Base-by-base conservation (phyloP, 2,329 filamentous ascomycete species). In the Amesomyces nigricolor region DNA sequence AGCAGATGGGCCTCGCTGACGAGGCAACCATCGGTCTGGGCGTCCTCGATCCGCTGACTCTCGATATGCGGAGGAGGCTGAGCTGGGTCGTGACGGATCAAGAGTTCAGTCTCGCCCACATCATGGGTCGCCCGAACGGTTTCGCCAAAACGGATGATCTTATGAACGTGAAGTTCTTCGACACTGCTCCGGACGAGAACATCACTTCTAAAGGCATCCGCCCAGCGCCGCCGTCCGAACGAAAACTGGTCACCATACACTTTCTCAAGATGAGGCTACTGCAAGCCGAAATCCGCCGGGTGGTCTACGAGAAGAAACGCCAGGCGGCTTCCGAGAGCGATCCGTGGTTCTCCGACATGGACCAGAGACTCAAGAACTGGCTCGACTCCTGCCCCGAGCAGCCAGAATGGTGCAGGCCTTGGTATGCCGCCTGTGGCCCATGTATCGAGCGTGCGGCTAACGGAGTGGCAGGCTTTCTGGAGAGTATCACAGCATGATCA, bases 251-350 rank as follows among this genome's bases (percentile, higher is more conserved):
- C 26, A 86, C 90, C 2, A 91, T 96, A 58, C 92, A 99, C 68
- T 94, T 95, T 65, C 91, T 91, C 75, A 92, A 89, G 67, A 95
- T 96, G 89, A 81, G 90, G 53, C 72, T 95, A 56, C 75, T 91
- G 11, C 91, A 96, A 68, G 83, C 91, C 13, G 92, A 97, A 70
- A 94, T 96, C 43, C 81, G 91, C 55, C 82, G 91, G 56, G 86
- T 85, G 6, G 75, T 97, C 0, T 97, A 99, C 68, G 86, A 95
- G 63, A 87, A 86, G 70, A 94, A 94, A 70, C 81, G 86, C 44
- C 73, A 89, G 49, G 91, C 92, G 0, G 82, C 81, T 51, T 82
- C 87, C 66, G 90, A 96, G 65, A 78, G 82, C 40, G 87, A 96
- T 71, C 89, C 89, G 1, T 96, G 94, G 91, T 96, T 95, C 66